A percentile compares a stretch with the other conserved stretches of the same genome.
These are phyloP conservation scores for Coccomyxa subellipsoidea DNA, from an alignment of 163 green algal species.

Conservation along the genomic window DNA sequence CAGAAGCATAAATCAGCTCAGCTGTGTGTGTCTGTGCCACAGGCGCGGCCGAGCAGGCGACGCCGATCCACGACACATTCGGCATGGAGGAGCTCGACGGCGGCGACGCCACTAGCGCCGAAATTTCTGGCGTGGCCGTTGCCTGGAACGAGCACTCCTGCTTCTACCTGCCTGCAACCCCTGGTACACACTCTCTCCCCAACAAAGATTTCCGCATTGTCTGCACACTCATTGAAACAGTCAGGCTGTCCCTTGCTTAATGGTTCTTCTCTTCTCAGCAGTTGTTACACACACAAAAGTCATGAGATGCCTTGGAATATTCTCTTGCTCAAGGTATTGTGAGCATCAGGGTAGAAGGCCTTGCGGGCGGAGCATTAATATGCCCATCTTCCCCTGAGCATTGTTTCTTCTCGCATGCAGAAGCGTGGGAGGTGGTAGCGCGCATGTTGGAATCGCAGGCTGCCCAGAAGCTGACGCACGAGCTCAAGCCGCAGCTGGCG, in stretches of 20 bases:
- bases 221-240: neutral
- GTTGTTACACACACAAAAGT: no score
- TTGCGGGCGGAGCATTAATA: no score
- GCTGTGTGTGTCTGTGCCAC: neutral
- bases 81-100: neutral
- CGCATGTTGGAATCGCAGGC: slow-evolving; percentile 22
- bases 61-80: neutral
- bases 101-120: neutral
- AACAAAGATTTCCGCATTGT: neutral
- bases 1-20: no score
- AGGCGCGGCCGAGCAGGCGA: neutral
- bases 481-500: slow-evolving; percentile 60
- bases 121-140: slow-evolving; percentile 45
- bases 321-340: no score
- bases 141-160: slow-evolving; percentile 32
- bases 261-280: no score
- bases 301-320: no score
- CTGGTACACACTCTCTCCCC: neutral
- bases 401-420: neutral
- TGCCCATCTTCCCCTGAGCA: no score
- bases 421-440: slow-evolving; percentile 28
- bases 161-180: slow-evolving; percentile 35
- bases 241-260: no score
- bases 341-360: no score
- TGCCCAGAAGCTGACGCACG: slow-evolving; percentile 45